A percentile compares a stretch with the other conserved stretches of the same genome.
phyloP scores from a whole-genome alignment of 2,329 filamentous ascomycete genomes.

The Colletotrichum lentis region DNA sequence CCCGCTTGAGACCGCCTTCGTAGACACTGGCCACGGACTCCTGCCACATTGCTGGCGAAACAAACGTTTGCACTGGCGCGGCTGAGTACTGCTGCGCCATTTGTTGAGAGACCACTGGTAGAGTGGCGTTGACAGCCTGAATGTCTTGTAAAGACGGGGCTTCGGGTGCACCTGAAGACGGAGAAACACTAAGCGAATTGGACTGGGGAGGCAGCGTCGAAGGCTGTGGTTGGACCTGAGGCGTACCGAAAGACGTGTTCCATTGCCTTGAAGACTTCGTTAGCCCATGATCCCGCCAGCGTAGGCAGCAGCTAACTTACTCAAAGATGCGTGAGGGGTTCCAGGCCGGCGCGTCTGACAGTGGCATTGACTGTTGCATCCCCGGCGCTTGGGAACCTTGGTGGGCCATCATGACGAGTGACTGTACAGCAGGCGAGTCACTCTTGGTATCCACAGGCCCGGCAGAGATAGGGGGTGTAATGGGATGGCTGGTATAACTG shows the following conservation, averaged over 20 bases:
- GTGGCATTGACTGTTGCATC: conserved; percentile 62
- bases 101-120: conserved; percentile 56
- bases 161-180: conserved; percentile 63
- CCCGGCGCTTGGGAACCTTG: conserved; percentile 64
- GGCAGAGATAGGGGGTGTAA: conserved; percentile 81
- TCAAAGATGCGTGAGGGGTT: conserved; percentile 90
- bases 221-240: conserved; percentile 57
- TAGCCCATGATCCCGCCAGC: conserved; percentile 22
- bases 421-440: conserved; percentile 77
- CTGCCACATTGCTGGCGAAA: conserved; percentile 78
- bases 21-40: conserved; percentile 75
- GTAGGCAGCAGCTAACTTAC: conserved; percentile 63
- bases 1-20: conserved; percentile 69
- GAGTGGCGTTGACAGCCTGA: conserved; percentile 55
- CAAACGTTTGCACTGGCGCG: conserved; percentile 64
- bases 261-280: conserved; percentile 72
- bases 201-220: conserved; percentile 55
- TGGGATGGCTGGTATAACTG: conserved; percentile 75
- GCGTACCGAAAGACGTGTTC: conserved; percentile 91
- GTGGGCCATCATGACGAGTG: conserved; percentile 73
- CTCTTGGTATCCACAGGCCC: conserved; percentile 77
- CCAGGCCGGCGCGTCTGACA: conserved; percentile 75
- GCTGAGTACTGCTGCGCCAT: conserved; percentile 61
- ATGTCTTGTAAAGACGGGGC: conserved; percentile 63
- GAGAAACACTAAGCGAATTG: conserved; percentile 61